Evolutionary conservation across 495 filamentous ascomycete species (phyloP).

Genomic region (Tuber umbilicatum): DNA sequence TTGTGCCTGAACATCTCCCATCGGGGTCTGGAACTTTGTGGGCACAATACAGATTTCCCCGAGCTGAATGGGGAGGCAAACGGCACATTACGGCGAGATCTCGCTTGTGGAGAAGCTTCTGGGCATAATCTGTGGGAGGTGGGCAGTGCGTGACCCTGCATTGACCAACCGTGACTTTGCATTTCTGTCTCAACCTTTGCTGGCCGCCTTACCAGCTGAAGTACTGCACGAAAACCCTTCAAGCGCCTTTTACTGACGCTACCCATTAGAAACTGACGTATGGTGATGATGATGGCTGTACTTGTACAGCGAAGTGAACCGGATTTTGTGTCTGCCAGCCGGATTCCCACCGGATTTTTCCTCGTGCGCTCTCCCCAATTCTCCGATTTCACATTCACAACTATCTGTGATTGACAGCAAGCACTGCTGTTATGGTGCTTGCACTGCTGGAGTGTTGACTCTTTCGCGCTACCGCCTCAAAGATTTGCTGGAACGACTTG

Average conservation of each 20-base stretch:
- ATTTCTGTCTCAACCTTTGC: not conserved
- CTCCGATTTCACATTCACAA: not conserved
- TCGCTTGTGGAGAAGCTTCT: not conserved
- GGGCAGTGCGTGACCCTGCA: not conserved
- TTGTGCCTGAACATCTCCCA: not conserved
- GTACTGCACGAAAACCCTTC: not conserved
- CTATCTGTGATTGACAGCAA: not conserved
- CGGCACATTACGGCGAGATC: not conserved
- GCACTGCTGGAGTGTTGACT: not conserved
- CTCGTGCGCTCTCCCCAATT: not conserved
- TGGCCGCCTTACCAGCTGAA: slow-evolving; percentile 1
- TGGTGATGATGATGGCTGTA: not conserved
- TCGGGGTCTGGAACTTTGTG: not conserved
- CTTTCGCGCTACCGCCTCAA: not conserved
- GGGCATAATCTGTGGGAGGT: not conserved
- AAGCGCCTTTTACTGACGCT: not conserved
- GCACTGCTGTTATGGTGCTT: not conserved
- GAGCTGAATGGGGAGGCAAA: not conserved
- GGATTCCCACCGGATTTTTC: not conserved
- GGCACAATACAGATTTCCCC: not conserved
- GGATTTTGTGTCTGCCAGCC: not conserved
- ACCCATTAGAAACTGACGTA: not conserved
- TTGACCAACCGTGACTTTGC: not conserved
- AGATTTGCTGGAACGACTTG: not conserved
- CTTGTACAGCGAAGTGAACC: not conserved